A percentile compares a stretch with the other conserved stretches of the same genome.
phyloP scores from a whole-genome alignment of 2,329 filamentous ascomycete genomes.

The Aspergillus chevalieri region DNA sequence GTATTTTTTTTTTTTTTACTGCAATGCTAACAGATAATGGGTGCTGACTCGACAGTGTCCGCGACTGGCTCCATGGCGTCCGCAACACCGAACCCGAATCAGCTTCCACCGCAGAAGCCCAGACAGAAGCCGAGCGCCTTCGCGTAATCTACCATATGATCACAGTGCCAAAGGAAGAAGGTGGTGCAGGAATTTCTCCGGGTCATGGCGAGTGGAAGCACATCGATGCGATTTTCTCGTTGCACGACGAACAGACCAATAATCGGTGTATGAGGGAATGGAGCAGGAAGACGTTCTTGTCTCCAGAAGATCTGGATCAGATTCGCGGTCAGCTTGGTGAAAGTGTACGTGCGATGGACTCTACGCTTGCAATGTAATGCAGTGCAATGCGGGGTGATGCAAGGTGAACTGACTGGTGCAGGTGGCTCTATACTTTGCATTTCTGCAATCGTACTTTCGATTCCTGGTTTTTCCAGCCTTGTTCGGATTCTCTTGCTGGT shows the following conservation, averaged over 20 bases:
- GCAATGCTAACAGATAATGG: not conserved
- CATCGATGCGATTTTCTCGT: constrained; percentile 68
- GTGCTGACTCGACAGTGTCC: constrained; percentile 53
- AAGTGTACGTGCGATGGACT: constrained; percentile 18
- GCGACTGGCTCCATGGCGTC: constrained; percentile 93
- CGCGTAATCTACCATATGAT: constrained; percentile 83
- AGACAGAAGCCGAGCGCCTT: constrained; percentile 83
- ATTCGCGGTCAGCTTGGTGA: constrained; percentile 76
- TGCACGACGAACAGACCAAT: constrained; percentile 74
- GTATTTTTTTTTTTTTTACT: constrained; percentile 5
- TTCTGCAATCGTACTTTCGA: constrained; percentile 86
- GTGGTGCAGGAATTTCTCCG: constrained; percentile 72
- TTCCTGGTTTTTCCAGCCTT: constrained; percentile 77
- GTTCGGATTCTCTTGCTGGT: constrained; percentile 73
- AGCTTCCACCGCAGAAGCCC: constrained; percentile 65
- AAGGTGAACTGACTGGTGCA: constrained; percentile 17
- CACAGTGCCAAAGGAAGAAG: constrained; percentile 64
- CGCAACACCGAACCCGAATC: constrained; percentile 70
- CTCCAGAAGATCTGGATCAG: constrained; percentile 62
- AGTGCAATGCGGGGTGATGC: too few relatives aligned
- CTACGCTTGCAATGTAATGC: too few relatives aligned
- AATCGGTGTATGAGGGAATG: constrained; percentile 70
- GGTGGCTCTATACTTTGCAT: constrained; percentile 95
- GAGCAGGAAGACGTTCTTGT: constrained; percentile 48
- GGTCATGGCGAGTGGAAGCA: constrained; percentile 65